Evolutionary conservation across 257 asterid species (phyloP), one percentile per base, ranked within the genome.

Genomic region (Sherardia arvensis): DNA sequence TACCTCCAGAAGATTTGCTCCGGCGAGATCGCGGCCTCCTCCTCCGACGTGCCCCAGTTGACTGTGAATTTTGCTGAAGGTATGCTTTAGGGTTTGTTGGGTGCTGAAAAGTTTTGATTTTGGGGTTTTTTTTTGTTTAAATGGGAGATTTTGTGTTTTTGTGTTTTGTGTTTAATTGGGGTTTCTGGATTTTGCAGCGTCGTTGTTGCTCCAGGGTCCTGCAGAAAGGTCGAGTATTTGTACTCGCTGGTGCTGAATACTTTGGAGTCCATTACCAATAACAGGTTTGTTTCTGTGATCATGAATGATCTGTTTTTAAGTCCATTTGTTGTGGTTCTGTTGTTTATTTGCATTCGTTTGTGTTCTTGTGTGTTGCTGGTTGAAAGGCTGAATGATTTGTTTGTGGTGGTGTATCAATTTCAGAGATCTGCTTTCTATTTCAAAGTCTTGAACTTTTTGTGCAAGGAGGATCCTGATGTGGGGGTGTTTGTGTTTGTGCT

Each of bases 201-300:
- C 99, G 18, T 74, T 92, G 91, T 80, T 92, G 81, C 97, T 92
- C 69, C 99, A 89, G 82, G 99, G 97, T 48, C 89, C 99, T 22
- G 97, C 74, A 82, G 94, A 84, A 92, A 92, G 84, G 99, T 92
- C 67, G 97, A 92, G 76, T 92, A 90, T 77, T 61, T 92, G 71
- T 81, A 92, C 81, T 85, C 94, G 45, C 69, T 92, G 87, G 99
- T 89, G 63, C 59, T 92, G 36, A 95, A 87, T 77, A 89, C 96
- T 65, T 83, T 92, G 94, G 86, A 85, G 67, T 92, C 87, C 72
- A 76, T 92, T 77, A 82, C 99, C 59, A 75, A 83, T 78, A 92
- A 84, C 79, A 85, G 99, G 99, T 92, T 72, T 26, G 82, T 23
- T 26, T 67, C 29, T 23, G 40, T 32, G 17, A 36, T 48, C 34